Evolutionary conservation across 23 red algal genomes (phyloP), one percentile per base, ranked within the genome.

Genomic region (Gracilaria domingensis): DNA sequence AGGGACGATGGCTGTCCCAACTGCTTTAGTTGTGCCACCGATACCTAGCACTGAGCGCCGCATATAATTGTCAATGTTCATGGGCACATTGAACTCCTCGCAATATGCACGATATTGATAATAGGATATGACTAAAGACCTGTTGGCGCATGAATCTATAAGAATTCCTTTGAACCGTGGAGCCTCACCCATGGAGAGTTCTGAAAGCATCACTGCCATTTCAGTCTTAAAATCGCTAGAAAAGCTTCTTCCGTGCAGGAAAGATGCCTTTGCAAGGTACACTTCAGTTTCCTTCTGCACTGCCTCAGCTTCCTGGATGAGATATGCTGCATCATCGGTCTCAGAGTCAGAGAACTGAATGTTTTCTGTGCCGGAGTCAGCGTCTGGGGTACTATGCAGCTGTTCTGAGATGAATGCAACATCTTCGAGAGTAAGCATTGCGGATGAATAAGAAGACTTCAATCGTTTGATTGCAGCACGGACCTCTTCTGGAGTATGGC

Each of bases 111-210:
- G 44, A 39, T 81, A 58, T 49, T 81, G 77, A 7, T 33, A 14
- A 54, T 38, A 80, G 1, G 50, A 81, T 48, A 61, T 45, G 33
- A 77, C 64, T 20, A 0, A 66, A 23, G 84, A 75, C 8, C 84
- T 12, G 45, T 87, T 87, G 0, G 86, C 86, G 29, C 86, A 66
- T 8, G 86, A 75, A 70, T 89, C 86, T 45, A 55, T 74, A 14
- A 75, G 37, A 39, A 88, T 28, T 40, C 84, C 84, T 0, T 88
- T 59, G 48, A 75, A 88, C 5, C 24, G 56, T 34, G 24, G 49
- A 0, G 18, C 45, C 23, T 81, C 49, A 58, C 45, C 45, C 47
- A 67, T 67, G 1, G 62, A 67, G 2, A 67, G 62, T 14, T 11
- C 62, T 34, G 62, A 67, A 2, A 30, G 33, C 62, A 67, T 61